Percentiles rank a stretch among this genome's conserved stretches.
Conservation (phyloP, 805 yeast genomes). For the Candida sonorensis region DNA sequence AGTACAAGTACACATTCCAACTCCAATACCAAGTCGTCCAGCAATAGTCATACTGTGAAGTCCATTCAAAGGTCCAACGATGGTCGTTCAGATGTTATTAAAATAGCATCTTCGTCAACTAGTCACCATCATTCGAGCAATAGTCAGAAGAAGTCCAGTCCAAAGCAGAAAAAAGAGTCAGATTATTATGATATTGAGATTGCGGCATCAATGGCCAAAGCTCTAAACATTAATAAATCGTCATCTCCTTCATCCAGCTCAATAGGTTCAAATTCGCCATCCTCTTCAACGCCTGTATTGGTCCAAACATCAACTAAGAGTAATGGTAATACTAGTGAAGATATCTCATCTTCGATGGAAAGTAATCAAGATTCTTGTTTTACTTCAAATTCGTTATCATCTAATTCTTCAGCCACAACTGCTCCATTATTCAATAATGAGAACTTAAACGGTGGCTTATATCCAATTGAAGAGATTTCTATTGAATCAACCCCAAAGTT, state of each 20-base stretch:
- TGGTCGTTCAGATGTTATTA: background rate
- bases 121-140: no score
- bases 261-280: no score
- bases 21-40: background rate
- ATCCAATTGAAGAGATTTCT: slow-evolving; percentile 29
- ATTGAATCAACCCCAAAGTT: slow-evolving; percentile 24
- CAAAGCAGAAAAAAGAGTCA: no score
- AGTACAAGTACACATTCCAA: background rate
- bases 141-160: no score
- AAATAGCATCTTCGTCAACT: background rate
- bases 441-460: slow-evolving; percentile 4
- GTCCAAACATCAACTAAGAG: slow-evolving; percentile 3
- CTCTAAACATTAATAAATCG: slow-evolving; percentile 20
- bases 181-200: slow-evolving; percentile 32
- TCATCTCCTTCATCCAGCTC: no score
- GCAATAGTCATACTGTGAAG: background rate
- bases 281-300: no score
- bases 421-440: slow-evolving; percentile 14
- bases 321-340: slow-evolving; percentile 3
- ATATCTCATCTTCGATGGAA: slow-evolving; percentile 33
- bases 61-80: background rate
- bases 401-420: slow-evolving; percentile 23
- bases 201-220: slow-evolving; percentile 39
- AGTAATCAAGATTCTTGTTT: slow-evolving; percentile 35
- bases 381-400: slow-evolving; percentile 23